Base-by-base conservation (phyloP, 345 rosid genomes). In the Acer negundo region DNA sequence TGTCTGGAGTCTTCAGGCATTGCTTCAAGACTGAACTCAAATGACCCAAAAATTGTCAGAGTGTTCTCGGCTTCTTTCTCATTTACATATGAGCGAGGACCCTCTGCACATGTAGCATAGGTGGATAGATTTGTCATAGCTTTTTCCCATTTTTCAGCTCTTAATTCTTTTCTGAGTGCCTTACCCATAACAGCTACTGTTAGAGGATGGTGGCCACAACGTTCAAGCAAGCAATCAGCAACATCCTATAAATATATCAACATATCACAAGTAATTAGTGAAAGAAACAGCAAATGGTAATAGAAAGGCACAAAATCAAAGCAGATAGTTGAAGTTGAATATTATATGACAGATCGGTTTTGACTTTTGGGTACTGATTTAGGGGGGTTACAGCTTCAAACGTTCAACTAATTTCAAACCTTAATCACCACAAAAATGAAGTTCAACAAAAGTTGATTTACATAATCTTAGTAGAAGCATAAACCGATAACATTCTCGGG, bases 21-120 rank as follows among this genome's bases (percentile, higher is more conserved):
- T 55, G 83, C 85, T 80, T 83, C 85, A 58, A 80, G 76, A 83
- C 85, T 83, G 79, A 83, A 83, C 40, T 79, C 83, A 69, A 83
- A 77, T 22, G 81, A 79, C 5, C 83, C 77, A 13, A 83, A 83
- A 69, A 83, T 77, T 72, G 85, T 83, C 38, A 83, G 23, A 1
- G 83, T 80, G 55, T 80, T 75, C 74, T 83, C 85, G 11, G 79
- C 74, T 69, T 83, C 85, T 77, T 83, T 83, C 72, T 83, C 83
- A 69, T 80, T 83, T 64, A 77, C 85, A 40, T 80, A 77, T 4
- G 78, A 76, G 75, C 69, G 70, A 44, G 85, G 83, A 73, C 83
- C 82, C 1, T 76, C 74, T 31, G 83, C 83, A 69, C 78, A 83
- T 31, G 82, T 70, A 56, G 85, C 83, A 56, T 44, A 83, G 10